Evolutionary conservation across 2,329 filamentous ascomycete species (phyloP).

Genomic region (Phoma herbarum): DNA sequence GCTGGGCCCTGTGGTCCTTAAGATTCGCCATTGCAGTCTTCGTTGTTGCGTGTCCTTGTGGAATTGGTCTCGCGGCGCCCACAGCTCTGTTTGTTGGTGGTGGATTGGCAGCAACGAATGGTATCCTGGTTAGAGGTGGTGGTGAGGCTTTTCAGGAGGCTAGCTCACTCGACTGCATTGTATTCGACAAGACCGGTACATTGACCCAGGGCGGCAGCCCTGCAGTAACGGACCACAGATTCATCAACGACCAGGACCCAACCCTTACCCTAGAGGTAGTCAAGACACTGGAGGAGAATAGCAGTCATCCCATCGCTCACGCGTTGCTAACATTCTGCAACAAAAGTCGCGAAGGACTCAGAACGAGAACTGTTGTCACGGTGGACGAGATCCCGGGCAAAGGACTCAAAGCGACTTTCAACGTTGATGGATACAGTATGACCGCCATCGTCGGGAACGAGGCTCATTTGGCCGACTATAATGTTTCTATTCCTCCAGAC

Average conservation of each 20-base stretch:
- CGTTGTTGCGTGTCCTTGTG: constrained; percentile 86
- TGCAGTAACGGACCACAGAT: constrained; percentile 66
- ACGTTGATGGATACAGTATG: constrained; percentile 38
- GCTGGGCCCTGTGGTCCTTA: constrained; percentile 76
- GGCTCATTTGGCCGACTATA: constrained; percentile 64
- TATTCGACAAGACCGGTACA: constrained; percentile 91
- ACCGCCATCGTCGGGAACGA: constrained; percentile 76
- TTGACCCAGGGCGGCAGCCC: constrained; percentile 78
- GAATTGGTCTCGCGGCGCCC: constrained; percentile 82
- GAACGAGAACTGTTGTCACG: constrained; percentile 34
- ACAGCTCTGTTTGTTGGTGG: constrained; percentile 85
- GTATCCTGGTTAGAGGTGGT: constrained; percentile 83
- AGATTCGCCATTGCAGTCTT: constrained; percentile 89
- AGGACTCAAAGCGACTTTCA: constrained; percentile 70
- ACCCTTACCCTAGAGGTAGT: constrained; percentile 62
- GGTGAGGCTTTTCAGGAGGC: constrained; percentile 88
- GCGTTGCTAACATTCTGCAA: constrained; percentile 72
- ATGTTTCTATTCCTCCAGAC: constrained; percentile 39
- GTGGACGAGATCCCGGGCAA: constrained; percentile 76
- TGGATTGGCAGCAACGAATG: constrained; percentile 79
- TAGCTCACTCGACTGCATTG: constrained; percentile 77
- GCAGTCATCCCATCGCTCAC: constrained; percentile 77
- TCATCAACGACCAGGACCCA: constrained; percentile 45
- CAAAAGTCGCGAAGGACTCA: constrained; percentile 5
- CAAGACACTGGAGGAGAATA: constrained; percentile 72